These are phyloP conservation scores for Cenchrus fungigraminus DNA, from an alignment of 176 grass and related monocot species.

Conservation along the genomic window DNA sequence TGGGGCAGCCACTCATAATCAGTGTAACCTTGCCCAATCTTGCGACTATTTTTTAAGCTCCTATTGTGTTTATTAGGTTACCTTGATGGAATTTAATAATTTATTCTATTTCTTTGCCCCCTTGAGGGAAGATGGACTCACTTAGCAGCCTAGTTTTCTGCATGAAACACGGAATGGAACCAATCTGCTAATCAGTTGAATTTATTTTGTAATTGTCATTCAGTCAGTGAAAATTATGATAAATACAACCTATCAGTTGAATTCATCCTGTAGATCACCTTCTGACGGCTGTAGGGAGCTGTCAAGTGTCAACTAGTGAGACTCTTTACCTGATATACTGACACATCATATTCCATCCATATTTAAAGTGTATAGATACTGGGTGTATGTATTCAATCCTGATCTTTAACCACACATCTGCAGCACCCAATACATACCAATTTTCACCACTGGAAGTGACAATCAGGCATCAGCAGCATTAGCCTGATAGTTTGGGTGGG, in stretches of 20 bases:
- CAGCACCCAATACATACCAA: not conserved
- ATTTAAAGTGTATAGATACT: not conserved
- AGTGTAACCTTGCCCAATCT: not conserved
- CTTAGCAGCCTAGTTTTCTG: not conserved
- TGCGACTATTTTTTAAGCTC: not conserved
- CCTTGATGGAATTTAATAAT: not conserved
- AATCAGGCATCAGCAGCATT: not conserved
- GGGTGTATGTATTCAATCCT: not conserved
- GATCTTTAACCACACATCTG: not conserved
- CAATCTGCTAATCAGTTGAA: too few relatives aligned
- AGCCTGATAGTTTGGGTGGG: not conserved
- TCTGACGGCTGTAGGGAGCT: not conserved
- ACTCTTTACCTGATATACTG: not conserved
- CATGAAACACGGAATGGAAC: not conserved
- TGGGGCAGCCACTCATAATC: not conserved
- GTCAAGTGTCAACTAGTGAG: not conserved
- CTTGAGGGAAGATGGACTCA: not conserved
- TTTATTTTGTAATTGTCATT: not conserved
- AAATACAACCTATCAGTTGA: not conserved
- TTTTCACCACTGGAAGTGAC: not conserved
- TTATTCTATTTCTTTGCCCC: not conserved
- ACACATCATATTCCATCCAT: not conserved
- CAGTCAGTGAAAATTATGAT: not conserved
- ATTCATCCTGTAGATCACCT: not conserved
- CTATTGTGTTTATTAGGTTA: not conserved